These are phyloP conservation scores for Chamaenerion angustifolium DNA, from an alignment of 345 rosid species.

Conservation along the genomic window DNA sequence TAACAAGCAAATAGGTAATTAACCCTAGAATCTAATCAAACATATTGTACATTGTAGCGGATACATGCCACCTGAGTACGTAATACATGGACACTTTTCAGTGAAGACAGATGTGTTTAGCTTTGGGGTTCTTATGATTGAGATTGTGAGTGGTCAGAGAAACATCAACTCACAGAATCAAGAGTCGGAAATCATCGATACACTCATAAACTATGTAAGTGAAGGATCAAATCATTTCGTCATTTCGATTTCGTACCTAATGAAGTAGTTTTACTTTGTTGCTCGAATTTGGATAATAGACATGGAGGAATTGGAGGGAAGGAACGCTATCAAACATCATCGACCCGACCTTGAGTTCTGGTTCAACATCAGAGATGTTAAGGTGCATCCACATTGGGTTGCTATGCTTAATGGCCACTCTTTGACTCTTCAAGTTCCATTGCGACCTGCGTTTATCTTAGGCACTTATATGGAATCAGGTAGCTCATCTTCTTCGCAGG, in stretches of 20 bases:
- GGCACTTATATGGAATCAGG: no score
- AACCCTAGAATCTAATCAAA: no score
- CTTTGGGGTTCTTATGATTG: slow-evolving; percentile 21
- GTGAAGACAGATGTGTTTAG: slow-evolving; percentile 23
- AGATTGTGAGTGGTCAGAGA: slow-evolving; percentile 18
- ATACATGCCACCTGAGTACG: slow-evolving; percentile 31
- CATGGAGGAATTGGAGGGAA: slow-evolving; percentile 6
- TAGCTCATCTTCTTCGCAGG: no score
- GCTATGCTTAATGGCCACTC: slow-evolving; percentile 8
- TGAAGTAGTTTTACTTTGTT: no score
- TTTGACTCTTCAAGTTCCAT: no score
- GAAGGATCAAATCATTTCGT: no score
- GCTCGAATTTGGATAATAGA: no score
- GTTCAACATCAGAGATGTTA: slow-evolving; percentile 11
- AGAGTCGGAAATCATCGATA: no score
- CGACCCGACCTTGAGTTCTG: slow-evolving; percentile 11
- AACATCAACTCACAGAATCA: background rate
- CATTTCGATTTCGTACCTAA: no score
- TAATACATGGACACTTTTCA: slow-evolving; percentile 18
- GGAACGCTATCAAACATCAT: slow-evolving; percentile 10
- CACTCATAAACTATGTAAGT: no score
- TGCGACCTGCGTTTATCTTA: no score
- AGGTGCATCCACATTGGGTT: slow-evolving; percentile 9
- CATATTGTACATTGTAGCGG: slow-evolving; percentile 9
- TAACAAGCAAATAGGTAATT: no score